phyloP scores from a whole-genome alignment of 371 early-diverging fungal species.

The Rhizopus delemar region DNA sequence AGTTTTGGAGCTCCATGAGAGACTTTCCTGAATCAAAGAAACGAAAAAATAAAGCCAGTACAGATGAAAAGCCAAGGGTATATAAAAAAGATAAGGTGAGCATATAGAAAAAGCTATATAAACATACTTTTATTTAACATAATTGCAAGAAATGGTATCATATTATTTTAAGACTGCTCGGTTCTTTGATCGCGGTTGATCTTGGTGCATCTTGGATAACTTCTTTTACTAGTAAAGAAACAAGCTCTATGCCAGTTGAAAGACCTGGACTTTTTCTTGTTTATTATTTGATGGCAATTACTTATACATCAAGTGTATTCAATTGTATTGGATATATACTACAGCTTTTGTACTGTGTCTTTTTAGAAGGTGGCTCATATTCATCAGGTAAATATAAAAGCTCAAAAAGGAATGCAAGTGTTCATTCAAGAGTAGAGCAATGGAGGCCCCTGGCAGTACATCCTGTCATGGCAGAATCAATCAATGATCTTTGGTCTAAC shows the following conservation, averaged over 20 bases:
- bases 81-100: background rate
- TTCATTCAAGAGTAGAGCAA: slow-evolving; percentile 29
- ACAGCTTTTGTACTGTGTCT: slow-evolving; percentile 35
- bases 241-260: slow-evolving; percentile 65
- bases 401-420: too few relatives aligned
- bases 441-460: slow-evolving; percentile 38
- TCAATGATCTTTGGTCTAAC: slow-evolving; percentile 42
- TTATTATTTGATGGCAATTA: slow-evolving; percentile 17
- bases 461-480: slow-evolving; percentile 30
- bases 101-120: background rate
- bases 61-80: background rate
- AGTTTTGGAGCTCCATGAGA: too few relatives aligned
- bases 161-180: background rate
- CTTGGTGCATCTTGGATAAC: background rate
- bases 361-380: slow-evolving; percentile 38
- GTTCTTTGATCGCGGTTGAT: background rate
- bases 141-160: background rate
- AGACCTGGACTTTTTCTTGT: slow-evolving; percentile 54
- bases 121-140: background rate
- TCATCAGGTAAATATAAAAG: slow-evolving; percentile 30
- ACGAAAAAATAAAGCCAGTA: too few relatives aligned
- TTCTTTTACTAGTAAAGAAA: slow-evolving; percentile 19
- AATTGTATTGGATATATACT: slow-evolving; percentile 33
- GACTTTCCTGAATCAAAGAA: too few relatives aligned
- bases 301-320: slow-evolving; percentile 31